Evolutionary conservation across 768 basidiomycete species (phyloP), one percentile per base, ranked within the genome.

Genomic region (Boletus sensibilis): DNA sequence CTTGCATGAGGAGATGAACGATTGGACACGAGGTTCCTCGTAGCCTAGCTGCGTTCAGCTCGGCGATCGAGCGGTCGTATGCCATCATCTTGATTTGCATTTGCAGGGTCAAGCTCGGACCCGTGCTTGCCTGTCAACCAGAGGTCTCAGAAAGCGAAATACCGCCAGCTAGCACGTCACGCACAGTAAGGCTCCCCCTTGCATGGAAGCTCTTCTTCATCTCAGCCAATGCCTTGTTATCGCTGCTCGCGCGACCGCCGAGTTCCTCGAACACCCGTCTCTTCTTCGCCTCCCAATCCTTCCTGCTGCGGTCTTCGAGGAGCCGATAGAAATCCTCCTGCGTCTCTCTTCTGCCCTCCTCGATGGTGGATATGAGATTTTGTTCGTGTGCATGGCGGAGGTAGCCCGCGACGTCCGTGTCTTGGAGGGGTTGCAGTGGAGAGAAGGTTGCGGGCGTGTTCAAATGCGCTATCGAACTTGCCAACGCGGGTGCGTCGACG

Each of bases 61-160:
- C 85, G 8, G 82, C 77, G 41, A 98, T 77, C 33, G 90, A 86
- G 46, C 85, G 84, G 76, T 95, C 91, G 70, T 98, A 99, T 13
- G 85, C 87, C 89, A 98, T 92, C 94, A 98, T 94, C 74, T 91
- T 92, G 72, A 82, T 85, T 71, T 95, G 94, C 87, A 90, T 90
- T 67, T 92, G 89, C 39, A 90, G 70, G 14, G 80, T 84, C 21
- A 87, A 73, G 56, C 79, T 84, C 1, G 87, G 84, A 1, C 79
- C 75, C 1, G 77, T 72, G 52, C 76, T 75, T 42, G 79, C 68
- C 75, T 80, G 57, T 12, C 45, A 39, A 54, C 7, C 25, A 21
- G 27, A 46, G 12, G 39, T 25, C 12, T 69, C 38, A 64, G 57
- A 56, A 40, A 20, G 8, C 13, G 37, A 25, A 53, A 46, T 4